Evolutionary conservation across 768 basidiomycete genomes (phyloP).

Genomic region (Sistotremastrum suecicum): DNA sequence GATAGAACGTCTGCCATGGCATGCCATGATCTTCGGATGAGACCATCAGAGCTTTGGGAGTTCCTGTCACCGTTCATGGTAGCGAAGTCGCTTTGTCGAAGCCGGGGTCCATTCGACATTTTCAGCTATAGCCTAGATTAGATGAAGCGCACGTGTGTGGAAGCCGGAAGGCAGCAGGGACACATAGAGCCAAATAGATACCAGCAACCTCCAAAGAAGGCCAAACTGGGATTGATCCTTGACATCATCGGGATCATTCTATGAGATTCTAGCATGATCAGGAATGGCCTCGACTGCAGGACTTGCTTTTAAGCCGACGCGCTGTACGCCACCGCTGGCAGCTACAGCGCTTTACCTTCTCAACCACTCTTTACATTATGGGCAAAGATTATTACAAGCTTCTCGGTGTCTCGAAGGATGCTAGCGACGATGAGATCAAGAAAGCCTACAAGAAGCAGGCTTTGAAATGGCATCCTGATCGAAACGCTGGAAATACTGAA

Average conservation of each 20-base stretch:
- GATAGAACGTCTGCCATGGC: conserved; percentile 40
- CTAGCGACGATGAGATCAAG: conserved; percentile 79
- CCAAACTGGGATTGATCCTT: too few species aligned
- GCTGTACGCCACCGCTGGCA: too few species aligned
- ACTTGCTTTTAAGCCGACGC: too few species aligned
- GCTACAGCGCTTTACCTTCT: too few species aligned
- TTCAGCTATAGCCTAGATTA: too few species aligned
- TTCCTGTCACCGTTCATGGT: not conserved
- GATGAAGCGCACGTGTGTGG: too few species aligned
- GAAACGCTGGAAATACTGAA: conserved; percentile 68
- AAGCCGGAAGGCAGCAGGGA: too few species aligned
- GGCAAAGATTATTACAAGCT: conserved; percentile 83
- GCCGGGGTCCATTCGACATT: not conserved
- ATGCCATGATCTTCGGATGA: conserved; percentile 48
- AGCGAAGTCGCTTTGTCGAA: not conserved
- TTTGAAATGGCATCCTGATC: conserved; percentile 91
- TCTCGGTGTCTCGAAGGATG: conserved; percentile 59
- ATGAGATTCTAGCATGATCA: too few species aligned
- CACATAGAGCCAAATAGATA: too few species aligned
- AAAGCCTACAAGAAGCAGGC: conserved; percentile 91
- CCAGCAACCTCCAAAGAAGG: too few species aligned
- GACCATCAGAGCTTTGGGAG: conserved; percentile 12
- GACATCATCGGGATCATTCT: too few species aligned
- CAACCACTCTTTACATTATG: conserved; percentile 25
- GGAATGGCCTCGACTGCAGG: too few species aligned